These are phyloP conservation scores for Xylaria nigripes DNA, from an alignment of 495 filamentous ascomycete genomes.

Conservation along the genomic window DNA sequence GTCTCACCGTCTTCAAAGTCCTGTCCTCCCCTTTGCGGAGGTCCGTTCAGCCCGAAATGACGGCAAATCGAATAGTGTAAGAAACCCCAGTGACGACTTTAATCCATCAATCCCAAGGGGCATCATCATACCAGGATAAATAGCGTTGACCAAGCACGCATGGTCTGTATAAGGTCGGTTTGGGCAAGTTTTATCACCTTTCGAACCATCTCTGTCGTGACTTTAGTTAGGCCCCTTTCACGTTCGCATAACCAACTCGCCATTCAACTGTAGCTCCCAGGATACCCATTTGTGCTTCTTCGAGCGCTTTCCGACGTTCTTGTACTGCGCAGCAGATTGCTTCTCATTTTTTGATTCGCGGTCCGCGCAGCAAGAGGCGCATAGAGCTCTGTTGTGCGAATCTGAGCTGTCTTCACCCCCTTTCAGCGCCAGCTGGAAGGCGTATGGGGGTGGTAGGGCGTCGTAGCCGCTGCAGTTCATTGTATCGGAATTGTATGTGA, in stretches of 20 bases:
- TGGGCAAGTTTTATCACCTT: neutral
- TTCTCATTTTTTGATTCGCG: neutral
- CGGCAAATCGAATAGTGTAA: no score
- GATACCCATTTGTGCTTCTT: constrained; percentile 7
- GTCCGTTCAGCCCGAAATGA: no score
- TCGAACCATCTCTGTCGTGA: neutral
- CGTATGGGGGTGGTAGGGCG: constrained; percentile 7
- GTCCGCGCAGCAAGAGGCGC: neutral
- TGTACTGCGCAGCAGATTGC: neutral
- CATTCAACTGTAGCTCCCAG: constrained; percentile 9
- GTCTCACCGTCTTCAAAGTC: neutral
- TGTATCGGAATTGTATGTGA: no score
- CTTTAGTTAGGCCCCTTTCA: neutral
- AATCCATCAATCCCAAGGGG: no score
- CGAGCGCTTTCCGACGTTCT: neutral
- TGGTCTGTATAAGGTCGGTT: no score
- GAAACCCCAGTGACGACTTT: no score
- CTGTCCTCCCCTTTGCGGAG: no score
- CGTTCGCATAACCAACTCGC: constrained; percentile 3
- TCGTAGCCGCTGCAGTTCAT: constrained; percentile 8
- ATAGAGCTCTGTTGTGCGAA: constrained; percentile 6
- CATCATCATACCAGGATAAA: no score
- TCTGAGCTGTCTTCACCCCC: neutral
- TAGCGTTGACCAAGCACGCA: no score
- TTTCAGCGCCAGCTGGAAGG: constrained; percentile 2